Conservation (phyloP, 139 green algal species). For the Parachlorella kessleri region DNA sequence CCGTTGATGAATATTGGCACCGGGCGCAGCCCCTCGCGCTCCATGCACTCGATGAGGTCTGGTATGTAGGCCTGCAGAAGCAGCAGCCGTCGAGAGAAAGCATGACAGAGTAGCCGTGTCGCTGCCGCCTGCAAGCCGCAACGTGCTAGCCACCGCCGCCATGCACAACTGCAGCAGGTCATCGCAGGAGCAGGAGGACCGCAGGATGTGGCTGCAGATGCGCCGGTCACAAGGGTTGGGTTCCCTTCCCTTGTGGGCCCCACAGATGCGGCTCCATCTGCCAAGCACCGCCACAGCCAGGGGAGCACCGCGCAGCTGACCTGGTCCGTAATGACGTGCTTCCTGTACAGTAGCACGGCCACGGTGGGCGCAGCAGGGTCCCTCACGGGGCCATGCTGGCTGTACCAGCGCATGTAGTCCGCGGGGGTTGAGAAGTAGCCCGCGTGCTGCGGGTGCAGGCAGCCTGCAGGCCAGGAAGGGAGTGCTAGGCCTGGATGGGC, state of each 20-base stretch:
- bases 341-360: slow-evolving; percentile 96
- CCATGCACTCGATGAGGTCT: slow-evolving; percentile 67
- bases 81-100: too few relatives aligned
- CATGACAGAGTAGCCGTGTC: too few relatives aligned
- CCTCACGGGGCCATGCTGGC: slow-evolving; percentile 48
- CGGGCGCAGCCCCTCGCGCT: slow-evolving; percentile 68
- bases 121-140: too few relatives aligned
- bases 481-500: too few relatives aligned
- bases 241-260: too few relatives aligned
- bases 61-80: slow-evolving; percentile 76
- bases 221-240: too few relatives aligned
- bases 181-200: background rate
- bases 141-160: too few relatives aligned
- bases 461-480: slow-evolving; percentile 58
- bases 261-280: too few relatives aligned
- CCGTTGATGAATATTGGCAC: slow-evolving; percentile 97
- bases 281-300: too few relatives aligned
- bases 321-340: slow-evolving; percentile 97
- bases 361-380: slow-evolving; percentile 53
- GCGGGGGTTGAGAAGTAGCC: slow-evolving; percentile 74
- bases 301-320: too few relatives aligned
- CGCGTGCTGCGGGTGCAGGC: slow-evolving; percentile 83
- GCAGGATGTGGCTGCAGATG: too few relatives aligned
- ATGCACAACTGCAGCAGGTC: too few relatives aligned
- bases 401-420: slow-evolving; percentile 88